phyloP scores from a whole-genome alignment of 1,284 basidiomycete genomes.

The Ustilago cynodontis region DNA sequence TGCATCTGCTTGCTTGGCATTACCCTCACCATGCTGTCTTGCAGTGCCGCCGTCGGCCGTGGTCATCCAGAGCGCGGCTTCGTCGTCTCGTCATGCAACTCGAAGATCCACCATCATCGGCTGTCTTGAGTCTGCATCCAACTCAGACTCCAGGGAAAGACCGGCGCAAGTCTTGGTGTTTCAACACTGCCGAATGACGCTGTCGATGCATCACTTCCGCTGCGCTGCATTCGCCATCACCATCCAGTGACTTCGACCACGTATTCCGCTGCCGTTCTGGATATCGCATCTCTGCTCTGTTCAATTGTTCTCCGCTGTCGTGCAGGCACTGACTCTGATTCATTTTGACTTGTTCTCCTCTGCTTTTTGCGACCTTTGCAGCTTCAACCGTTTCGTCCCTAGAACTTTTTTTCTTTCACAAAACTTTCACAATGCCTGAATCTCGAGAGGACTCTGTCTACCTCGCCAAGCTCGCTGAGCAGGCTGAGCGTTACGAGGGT shows the following conservation, averaged over 20 bases:
- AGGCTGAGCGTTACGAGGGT: conserved; percentile 70
- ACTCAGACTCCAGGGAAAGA: neutral
- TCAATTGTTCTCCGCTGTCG: neutral
- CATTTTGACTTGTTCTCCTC: neutral
- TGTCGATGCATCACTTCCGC: neutral
- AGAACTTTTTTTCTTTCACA: conserved; percentile 32
- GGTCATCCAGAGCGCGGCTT: neutral
- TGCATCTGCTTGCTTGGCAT: neutral
- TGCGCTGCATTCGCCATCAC: neutral
- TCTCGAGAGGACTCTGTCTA: conserved; percentile 70
- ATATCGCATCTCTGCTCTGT: conserved; percentile 4
- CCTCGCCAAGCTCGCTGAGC: conserved; percentile 70
- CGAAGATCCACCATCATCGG: neutral
- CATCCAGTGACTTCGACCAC: neutral
- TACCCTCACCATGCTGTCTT: neutral
- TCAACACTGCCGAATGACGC: neutral
- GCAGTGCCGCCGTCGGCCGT: neutral
- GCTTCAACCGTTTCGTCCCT: conserved; percentile 23
- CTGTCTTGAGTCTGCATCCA: neutral
- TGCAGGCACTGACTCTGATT: conserved; percentile 18
- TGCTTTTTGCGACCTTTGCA: neutral
- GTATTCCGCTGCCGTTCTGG: conserved; percentile 4
- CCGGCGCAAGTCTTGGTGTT: no score
- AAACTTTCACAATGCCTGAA: conserved; percentile 60
- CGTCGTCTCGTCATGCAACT: no score